These are phyloP conservation scores for Themeda triandra DNA, from an alignment of 176 grass and related monocot genomes.

Conservation along the genomic window DNA sequence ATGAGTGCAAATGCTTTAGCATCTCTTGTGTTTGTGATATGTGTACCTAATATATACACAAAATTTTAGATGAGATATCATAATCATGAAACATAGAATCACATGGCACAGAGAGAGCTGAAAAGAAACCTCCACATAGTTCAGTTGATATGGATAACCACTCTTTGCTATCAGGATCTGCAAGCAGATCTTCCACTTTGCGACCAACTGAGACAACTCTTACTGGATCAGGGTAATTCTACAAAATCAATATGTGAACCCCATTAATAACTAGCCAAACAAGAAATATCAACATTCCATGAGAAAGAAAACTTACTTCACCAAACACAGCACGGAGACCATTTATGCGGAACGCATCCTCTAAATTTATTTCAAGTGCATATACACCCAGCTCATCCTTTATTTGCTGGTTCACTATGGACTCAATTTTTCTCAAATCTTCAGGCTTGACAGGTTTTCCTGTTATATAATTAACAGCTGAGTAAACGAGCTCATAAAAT, in stretches of 20 bases:
- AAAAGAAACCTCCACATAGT: conserved; percentile 77
- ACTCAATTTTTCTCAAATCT: conserved; percentile 93
- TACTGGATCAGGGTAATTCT: conserved; percentile 92
- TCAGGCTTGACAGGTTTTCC: conserved; percentile 92
- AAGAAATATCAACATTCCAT: not conserved
- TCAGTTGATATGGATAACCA: conserved; percentile 90
- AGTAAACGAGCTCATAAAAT: conserved; percentile 2
- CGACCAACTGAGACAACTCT: conserved; percentile 86
- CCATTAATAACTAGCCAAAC: not conserved
- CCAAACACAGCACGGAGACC: conserved; percentile 89
- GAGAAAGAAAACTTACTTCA: conserved; percentile 49
- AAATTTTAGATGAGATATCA: conserved; percentile 10
- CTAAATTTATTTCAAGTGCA: conserved; percentile 68
- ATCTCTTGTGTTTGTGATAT: conserved; percentile 78
- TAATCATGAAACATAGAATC: not conserved
- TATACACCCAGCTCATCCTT: conserved; percentile 77
- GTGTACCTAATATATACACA: conserved; percentile 60
- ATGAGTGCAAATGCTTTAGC: conserved; percentile 82
- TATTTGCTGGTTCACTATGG: conserved; percentile 93
- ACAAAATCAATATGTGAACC: not conserved
- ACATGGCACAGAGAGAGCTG: not conserved
- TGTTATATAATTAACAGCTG: conserved; percentile 39
- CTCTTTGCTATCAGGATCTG: conserved; percentile 70
- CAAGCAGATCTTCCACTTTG: conserved; percentile 74
- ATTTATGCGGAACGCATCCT: conserved; percentile 65